Evolutionary conservation across 2,329 filamentous ascomycete species (phyloP), one percentile per base, ranked within the genome.

Genomic region (Botryotinia calthae): DNA sequence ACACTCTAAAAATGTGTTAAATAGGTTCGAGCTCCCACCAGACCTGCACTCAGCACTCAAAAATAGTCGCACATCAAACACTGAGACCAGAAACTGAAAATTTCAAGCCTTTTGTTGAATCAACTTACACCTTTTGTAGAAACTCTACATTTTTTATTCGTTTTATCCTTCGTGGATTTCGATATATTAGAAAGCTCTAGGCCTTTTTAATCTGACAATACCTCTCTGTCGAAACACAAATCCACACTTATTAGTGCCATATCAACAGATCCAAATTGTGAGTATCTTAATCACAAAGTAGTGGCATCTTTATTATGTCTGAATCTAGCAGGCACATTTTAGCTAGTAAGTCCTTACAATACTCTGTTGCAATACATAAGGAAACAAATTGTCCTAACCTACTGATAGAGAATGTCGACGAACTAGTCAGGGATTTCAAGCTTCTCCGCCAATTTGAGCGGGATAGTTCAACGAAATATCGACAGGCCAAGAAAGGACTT

Each of bases 51-150:
- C 42, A 44, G 14, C 5, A 18, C 2, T 54, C 12, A 54, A 2
- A 54, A 0, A 54, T 12, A 54, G 7, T 5, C 5, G 51, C 25
- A 54, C 51, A 54, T 54, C 4, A 54, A 28, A 2, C 25, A 54
- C 2, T 12, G 12, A 54, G n/a, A 2, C 16, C 25, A 51, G 10
- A 51, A n/a, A 14, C 4, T 7, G 25, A n/a, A 51, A 51, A 14
- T 10, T n/a, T 28, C 25, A n/a, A n/a, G 0, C 25, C 1, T 54
- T 14, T 1, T 54, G 1, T n/a, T 12, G 16, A 12, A 54, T n/a
- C 25, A 28, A n/a, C 0, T 16, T 2, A n/a, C 5, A 10, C 25
- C 2, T 5, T 12, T 6, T 14, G 4, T 2, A n/a, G 48, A 44
- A 4, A 44, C 42, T 44, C 42, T 44, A 16, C 10, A 14, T 16